These are phyloP conservation scores for Alternaria brassicae DNA, from an alignment of 2,329 filamentous ascomycete genomes.

Conservation along the genomic window DNA sequence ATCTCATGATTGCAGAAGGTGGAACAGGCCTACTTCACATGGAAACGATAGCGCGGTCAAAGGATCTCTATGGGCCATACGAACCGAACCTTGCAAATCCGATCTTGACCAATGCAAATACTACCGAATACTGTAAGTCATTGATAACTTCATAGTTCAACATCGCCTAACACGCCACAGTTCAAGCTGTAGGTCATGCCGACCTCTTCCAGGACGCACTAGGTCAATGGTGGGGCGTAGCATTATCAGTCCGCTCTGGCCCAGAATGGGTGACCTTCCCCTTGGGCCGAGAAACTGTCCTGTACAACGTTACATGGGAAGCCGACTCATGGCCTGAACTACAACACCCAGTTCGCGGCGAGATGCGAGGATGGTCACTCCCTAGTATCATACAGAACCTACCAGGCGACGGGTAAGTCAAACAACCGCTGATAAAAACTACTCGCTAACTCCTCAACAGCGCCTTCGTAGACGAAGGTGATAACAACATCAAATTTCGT, in stretches of 20 bases:
- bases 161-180: background rate
- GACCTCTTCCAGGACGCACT: slow-evolving; percentile 36
- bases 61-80: slow-evolving; percentile 48
- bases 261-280: slow-evolving; percentile 20
- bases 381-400: slow-evolving; percentile 46
- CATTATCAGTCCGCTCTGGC: slow-evolving; percentile 30
- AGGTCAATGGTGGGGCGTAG: slow-evolving; percentile 34
- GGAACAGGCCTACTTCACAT: slow-evolving; percentile 49
- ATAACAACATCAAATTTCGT: slow-evolving; percentile 54
- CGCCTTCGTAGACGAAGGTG: slow-evolving; percentile 53
- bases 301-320: slow-evolving; percentile 33
- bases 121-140: slow-evolving; percentile 41
- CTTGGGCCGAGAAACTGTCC: slow-evolving; percentile 36
- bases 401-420: slow-evolving; percentile 48
- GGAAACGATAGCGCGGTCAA: slow-evolving; percentile 49
- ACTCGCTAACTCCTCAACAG: slow-evolving; percentile 9
- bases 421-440: background rate
- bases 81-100: slow-evolving; percentile 48
- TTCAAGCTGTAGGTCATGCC: slow-evolving; percentile 39
- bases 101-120: slow-evolving; percentile 49
- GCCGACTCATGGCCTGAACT: slow-evolving; percentile 54
- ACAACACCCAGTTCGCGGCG: slow-evolving; percentile 53
- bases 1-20: slow-evolving; percentile 43
- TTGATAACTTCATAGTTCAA: too few species aligned
- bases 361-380: slow-evolving; percentile 52